A percentile compares a stretch with the other conserved stretches of the same genome.
Evolutionary conservation across 495 filamentous ascomycete species (phyloP).

Genomic region (Penicillium coffeae): DNA sequence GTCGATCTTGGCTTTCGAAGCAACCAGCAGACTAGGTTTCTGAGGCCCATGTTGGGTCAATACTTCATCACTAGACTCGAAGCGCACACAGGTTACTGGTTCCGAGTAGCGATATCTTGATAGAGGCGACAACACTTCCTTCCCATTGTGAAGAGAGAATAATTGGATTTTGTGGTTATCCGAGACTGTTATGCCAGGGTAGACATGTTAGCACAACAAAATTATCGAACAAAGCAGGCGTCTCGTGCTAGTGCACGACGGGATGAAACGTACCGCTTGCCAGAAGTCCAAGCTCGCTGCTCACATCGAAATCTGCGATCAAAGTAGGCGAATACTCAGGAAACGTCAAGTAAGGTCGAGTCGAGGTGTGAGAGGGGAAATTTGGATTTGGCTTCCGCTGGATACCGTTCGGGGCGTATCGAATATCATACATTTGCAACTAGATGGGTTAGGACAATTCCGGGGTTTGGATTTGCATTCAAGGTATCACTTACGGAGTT

Average conservation of each 20-base stretch:
- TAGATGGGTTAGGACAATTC: not conserved
- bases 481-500: conserved; percentile 26
- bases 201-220: too few relatives aligned
- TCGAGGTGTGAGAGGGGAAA: conserved; percentile 24
- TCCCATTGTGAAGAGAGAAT: conserved; percentile 37
- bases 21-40: conserved; percentile 35
- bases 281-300: conserved; percentile 34
- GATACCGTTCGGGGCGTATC: conserved; percentile 30
- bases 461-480: not conserved
- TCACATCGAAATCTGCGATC: conserved; percentile 35
- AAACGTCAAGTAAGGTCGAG: conserved; percentile 36
- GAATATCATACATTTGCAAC: conserved; percentile 48
- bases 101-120: conserved; percentile 24
- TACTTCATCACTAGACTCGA: conserved; percentile 28
- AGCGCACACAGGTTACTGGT: conserved; percentile 31
- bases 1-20: conserved; percentile 29
- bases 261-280: conserved; percentile 30
- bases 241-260: not conserved
- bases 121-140: conserved; percentile 30
- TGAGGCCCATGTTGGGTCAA: conserved; percentile 21
- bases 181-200: too few relatives aligned
- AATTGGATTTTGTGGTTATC: conserved; percentile 34
- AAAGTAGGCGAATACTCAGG: conserved; percentile 18
- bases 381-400: conserved; percentile 29
- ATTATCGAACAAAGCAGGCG: not conserved